phyloP scores from a whole-genome alignment of 2,329 filamentous ascomycete genomes.

The Allantophomopsis cytisporea region DNA sequence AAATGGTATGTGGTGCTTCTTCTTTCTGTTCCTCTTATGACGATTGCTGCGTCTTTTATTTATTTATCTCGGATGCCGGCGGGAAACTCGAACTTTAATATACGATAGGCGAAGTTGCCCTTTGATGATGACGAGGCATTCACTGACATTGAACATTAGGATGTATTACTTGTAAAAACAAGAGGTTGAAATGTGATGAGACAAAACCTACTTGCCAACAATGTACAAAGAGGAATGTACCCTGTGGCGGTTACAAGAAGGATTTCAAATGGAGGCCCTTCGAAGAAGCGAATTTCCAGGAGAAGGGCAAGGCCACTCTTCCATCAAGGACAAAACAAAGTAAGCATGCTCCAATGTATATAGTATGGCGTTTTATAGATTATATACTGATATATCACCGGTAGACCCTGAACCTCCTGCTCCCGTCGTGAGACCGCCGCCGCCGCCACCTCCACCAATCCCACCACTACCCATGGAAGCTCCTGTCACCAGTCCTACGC shows the following conservation, averaged over 20 bases:
- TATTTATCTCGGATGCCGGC: neutral
- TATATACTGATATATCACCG: neutral
- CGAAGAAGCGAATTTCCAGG: conserved; percentile 43
- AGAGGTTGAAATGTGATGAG: conserved; percentile 63
- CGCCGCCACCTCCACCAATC: conserved; percentile 1
- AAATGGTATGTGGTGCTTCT: conserved; percentile 41
- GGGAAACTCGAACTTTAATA: too few relatives aligned
- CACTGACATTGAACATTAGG: conserved; percentile 27
- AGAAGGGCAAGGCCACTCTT: conserved; percentile 18
- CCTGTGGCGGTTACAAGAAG: conserved; percentile 60
- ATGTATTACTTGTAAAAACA: conserved; percentile 61
- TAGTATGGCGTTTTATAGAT: neutral
- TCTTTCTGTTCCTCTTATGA: conserved; percentile 10
- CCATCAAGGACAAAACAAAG: conserved; percentile 11
- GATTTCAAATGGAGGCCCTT: conserved; percentile 66
- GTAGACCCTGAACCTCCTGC: neutral
- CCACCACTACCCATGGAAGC: neutral
- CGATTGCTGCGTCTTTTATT: neutral
- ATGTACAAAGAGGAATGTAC: conserved; percentile 49
- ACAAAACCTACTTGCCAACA: conserved; percentile 55
- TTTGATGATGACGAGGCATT: neutral
- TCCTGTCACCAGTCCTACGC: conserved; percentile 6
- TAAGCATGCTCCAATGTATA: neutral
- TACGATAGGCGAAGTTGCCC: conserved; percentile 6
- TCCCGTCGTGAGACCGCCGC: conserved; percentile 8